Evolutionary conservation across 495 filamentous ascomycete species (phyloP).

Genomic region (Ascobolus immersus): DNA sequence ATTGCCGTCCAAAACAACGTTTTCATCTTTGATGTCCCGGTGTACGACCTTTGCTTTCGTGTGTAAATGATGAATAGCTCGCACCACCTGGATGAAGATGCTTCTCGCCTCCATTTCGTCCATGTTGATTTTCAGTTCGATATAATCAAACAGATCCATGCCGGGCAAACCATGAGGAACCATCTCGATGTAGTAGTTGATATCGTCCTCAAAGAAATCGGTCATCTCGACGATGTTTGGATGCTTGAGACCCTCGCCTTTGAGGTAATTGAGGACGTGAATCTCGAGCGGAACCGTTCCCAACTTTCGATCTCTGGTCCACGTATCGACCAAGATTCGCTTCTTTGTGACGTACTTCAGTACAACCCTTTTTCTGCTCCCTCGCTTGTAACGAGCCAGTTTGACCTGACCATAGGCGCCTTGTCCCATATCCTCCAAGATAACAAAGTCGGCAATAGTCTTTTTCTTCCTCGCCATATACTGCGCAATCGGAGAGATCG

Average conservation of each 20-base stretch:
- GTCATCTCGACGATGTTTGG: conserved; percentile 97
- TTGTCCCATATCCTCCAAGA: conserved; percentile 96
- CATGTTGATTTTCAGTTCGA: conserved; percentile 90
- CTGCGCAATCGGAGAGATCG: conserved; percentile 10
- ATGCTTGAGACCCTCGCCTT: conserved; percentile 62
- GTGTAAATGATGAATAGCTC: conserved; percentile 74
- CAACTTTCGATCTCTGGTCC: conserved; percentile 79
- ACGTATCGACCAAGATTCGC: conserved; percentile 91
- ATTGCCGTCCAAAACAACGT: conserved; percentile 84
- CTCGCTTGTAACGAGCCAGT: conserved; percentile 65
- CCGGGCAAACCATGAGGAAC: conserved; percentile 81
- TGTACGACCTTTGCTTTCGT: conserved; percentile 82
- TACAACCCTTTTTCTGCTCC: conserved; percentile 53
- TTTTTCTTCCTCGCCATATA: conserved; percentile 34
- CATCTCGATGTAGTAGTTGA: conserved; percentile 99
- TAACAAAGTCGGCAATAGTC: conserved; percentile 66
- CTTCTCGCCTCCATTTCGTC: conserved; percentile 78
- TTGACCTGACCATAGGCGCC: conserved; percentile 97
- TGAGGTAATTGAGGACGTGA: conserved; percentile 84
- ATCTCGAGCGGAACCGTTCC: conserved; percentile 97
- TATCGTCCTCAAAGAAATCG: conserved; percentile 92
- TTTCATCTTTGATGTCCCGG: conserved; percentile 96
- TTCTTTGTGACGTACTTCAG: conserved; percentile 96
- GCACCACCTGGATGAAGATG: conserved; percentile 81
- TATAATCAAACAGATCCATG: conserved; percentile 98